Conservation (phyloP, 1,139 yeast genomes). For the Sugiyamaella xylanicola region DNA sequence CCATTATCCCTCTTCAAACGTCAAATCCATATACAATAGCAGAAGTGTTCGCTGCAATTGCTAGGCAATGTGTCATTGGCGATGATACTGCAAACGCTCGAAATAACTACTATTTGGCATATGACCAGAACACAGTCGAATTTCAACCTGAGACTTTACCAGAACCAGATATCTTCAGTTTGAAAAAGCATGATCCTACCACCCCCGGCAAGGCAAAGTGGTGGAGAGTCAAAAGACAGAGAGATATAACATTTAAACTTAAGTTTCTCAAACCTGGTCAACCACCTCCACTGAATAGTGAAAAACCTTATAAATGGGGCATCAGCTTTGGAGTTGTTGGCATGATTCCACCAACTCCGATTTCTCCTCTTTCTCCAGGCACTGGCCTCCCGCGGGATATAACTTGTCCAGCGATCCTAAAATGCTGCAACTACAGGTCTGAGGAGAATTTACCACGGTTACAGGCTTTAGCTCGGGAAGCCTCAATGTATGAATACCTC, state of each 20-base stretch:
- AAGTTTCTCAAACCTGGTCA: constrained; percentile 19
- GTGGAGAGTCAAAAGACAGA: constrained; percentile 29
- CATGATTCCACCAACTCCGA: constrained; percentile 7
- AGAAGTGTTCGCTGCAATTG: constrained; percentile 27
- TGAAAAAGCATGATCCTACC: constrained; percentile 25
- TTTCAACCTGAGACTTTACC: constrained; percentile 27
- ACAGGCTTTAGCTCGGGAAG: constrained; percentile 30
- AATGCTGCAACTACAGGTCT: constrained; percentile 26
- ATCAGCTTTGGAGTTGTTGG: constrained; percentile 19
- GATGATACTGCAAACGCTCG: constrained; percentile 6
- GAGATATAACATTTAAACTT: constrained; percentile 19
- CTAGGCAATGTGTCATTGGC: constrained; percentile 26
- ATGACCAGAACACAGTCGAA: constrained; percentile 19
- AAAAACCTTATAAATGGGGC: constrained; percentile 22
- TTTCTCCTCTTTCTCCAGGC: background rate
- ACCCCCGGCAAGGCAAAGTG: constrained; percentile 30
- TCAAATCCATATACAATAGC: constrained; percentile 18
- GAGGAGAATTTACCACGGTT: constrained; percentile 8
- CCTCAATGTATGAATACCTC: constrained; percentile 36
- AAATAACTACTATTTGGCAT: constrained; percentile 21
- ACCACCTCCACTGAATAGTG: constrained; percentile 16
- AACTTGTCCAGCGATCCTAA: constrained; percentile 22
- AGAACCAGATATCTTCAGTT: constrained; percentile 30
- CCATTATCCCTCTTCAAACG: constrained; percentile 20
- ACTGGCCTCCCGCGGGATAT: constrained; percentile 8